Percentiles rank a stretch among this genome's conserved stretches.
These are phyloP conservation scores for Melianthus villosus DNA, from an alignment of 441 rosid species.

Conservation along the genomic window DNA sequence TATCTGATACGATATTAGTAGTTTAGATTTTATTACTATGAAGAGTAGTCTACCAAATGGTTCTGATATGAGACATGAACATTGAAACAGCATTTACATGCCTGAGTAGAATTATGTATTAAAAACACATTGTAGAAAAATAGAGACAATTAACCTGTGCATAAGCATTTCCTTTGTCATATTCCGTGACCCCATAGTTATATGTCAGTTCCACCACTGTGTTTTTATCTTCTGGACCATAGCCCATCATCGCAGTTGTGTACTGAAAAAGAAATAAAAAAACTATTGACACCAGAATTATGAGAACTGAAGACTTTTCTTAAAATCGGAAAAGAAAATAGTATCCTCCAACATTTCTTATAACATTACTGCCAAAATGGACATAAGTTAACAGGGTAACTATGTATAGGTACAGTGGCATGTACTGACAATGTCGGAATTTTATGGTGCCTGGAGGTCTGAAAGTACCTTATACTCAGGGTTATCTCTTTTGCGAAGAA, in stretches of 20 bases:
- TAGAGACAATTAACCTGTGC: constrained; percentile 67
- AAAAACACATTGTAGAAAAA: too few relatives aligned
- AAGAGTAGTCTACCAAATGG: too few relatives aligned
- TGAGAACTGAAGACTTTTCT: not conserved
- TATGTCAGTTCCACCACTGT: constrained; percentile 75
- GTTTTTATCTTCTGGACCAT: constrained; percentile 84
- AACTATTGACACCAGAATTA: constrained; percentile 2
- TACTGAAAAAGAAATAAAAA: constrained; percentile 27
- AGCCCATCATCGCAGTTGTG: constrained; percentile 78
- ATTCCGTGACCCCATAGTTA: constrained; percentile 78
- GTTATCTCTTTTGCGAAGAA: constrained; percentile 64
- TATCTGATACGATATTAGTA: constrained; percentile 31
- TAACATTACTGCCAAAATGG: too few relatives aligned
- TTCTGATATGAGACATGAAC: too few relatives aligned
- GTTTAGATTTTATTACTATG: too few relatives aligned
- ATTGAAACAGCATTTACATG: too few relatives aligned
- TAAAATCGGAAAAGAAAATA: too few relatives aligned
- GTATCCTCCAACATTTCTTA: too few relatives aligned
- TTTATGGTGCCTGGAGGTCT: not conserved
- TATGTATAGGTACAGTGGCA: too few relatives aligned
- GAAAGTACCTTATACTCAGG: constrained; percentile 68
- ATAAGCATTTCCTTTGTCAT: constrained; percentile 80
- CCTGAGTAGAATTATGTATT: too few relatives aligned
- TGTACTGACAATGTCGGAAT: too few relatives aligned
- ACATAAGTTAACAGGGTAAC: too few relatives aligned